Conservation (phyloP, 805 yeast genomes). For the Candida palmyrensis region DNA sequence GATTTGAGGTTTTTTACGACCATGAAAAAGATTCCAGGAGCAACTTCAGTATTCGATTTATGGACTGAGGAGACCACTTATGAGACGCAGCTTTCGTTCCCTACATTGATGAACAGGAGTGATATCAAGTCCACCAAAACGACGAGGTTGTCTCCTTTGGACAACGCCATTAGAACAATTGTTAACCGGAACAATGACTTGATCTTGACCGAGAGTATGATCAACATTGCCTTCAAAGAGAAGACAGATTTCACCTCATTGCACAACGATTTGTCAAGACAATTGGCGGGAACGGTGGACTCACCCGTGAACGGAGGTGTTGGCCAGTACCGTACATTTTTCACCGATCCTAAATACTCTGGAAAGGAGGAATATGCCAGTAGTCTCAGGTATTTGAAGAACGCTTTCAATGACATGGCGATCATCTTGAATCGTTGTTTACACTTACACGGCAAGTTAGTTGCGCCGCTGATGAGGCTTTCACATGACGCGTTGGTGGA, state of each 20-base stretch:
- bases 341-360: conserved; percentile 35
- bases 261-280: conserved; percentile 64
- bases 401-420: conserved; percentile 65
- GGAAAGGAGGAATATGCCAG: conserved; percentile 26
- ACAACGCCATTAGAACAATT: conserved; percentile 71
- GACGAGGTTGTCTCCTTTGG: conserved; percentile 71
- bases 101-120: conserved; percentile 81
- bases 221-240: conserved; percentile 47
- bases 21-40: conserved; percentile 68
- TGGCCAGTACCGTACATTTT: conserved; percentile 71
- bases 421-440: conserved; percentile 61
- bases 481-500: conserved; percentile 66
- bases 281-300: conserved; percentile 79
- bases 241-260: conserved; percentile 43
- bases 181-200: conserved; percentile 67
- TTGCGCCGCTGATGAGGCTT: conserved; percentile 49
- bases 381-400: conserved; percentile 32
- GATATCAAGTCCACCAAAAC: conserved; percentile 50
- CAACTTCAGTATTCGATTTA: conserved; percentile 63
- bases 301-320: conserved; percentile 94
- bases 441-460: conserved; percentile 60
- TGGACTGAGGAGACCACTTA: conserved; percentile 89
- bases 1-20: conserved; percentile 66
- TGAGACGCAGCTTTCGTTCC: conserved; percentile 73
- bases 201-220: conserved; percentile 58